These are phyloP conservation scores for Penicillium sp. DNA, from an alignment of 2,329 filamentous ascomycete genomes.

Conservation along the genomic window DNA sequence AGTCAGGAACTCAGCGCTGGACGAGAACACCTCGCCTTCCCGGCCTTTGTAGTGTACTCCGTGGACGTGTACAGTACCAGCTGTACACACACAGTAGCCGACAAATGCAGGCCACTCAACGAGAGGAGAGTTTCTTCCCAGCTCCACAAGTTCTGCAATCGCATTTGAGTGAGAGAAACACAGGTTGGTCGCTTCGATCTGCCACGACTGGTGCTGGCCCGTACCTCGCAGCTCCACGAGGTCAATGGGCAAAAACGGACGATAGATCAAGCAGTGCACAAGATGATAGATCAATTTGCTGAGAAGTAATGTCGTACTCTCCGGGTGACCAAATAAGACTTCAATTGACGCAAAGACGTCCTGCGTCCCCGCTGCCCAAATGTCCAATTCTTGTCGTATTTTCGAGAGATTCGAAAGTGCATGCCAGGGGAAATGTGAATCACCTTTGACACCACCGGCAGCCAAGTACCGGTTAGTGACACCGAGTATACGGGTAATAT, in stretches of 20 bases:
- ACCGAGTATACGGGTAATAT: constrained; percentile 78
- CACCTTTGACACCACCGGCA: constrained; percentile 80
- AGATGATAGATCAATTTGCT: constrained; percentile 86
- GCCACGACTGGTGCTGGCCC: constrained; percentile 86
- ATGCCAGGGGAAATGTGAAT: constrained; percentile 90
- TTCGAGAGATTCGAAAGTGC: constrained; percentile 80
- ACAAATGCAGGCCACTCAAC: constrained; percentile 86
- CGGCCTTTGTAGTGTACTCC: constrained; percentile 72
- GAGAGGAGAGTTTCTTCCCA: constrained; percentile 69
- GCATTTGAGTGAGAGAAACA: constrained; percentile 86
- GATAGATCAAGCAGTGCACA: constrained; percentile 81
- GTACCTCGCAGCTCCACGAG: constrained; percentile 74
- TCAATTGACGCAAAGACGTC: constrained; percentile 75
- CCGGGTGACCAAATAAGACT: constrained; percentile 70
- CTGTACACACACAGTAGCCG: constrained; percentile 81
- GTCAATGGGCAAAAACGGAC: constrained; percentile 82
- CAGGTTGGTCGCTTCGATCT: constrained; percentile 84
- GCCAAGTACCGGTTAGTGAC: constrained; percentile 81
- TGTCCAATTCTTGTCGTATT: constrained; percentile 78
- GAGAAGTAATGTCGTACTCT: constrained; percentile 74
- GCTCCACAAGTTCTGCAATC: constrained; percentile 76
- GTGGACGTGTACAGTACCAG: constrained; percentile 84
- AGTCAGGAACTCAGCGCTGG: constrained; percentile 67
- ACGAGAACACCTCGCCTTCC: constrained; percentile 63
- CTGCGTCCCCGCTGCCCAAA: constrained; percentile 79